phyloP scores from a whole-genome alignment of 2,329 filamentous ascomycete species.

The Cadophora gregata region DNA sequence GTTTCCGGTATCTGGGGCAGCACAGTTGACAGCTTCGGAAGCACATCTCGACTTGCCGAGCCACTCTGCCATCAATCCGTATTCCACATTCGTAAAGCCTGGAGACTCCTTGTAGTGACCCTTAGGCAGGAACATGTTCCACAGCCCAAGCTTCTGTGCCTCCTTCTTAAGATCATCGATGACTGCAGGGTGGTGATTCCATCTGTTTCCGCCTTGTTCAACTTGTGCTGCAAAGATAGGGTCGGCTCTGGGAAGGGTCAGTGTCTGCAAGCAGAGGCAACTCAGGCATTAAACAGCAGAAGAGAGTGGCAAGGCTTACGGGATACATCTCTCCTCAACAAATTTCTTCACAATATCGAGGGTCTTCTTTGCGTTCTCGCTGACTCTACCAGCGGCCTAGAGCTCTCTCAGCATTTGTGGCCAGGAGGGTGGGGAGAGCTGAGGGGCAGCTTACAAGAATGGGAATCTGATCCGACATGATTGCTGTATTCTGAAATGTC shows the following conservation, averaged over 20 bases:
- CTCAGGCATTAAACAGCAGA: background rate
- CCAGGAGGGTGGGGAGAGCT: constrained; percentile 20
- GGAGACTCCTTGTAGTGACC: constrained; percentile 95
- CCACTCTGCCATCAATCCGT: constrained; percentile 96
- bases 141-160: constrained; percentile 82
- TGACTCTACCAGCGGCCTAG: constrained; percentile 61
- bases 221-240: constrained; percentile 80
- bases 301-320: constrained; percentile 55
- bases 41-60: constrained; percentile 85
- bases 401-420: constrained; percentile 27
- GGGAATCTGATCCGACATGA: constrained; percentile 54
- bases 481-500: constrained; percentile 22
- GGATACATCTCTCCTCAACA: constrained; percentile 93
- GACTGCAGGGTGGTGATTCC: constrained; percentile 78
- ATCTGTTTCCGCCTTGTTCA: constrained; percentile 75
- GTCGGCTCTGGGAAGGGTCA: constrained; percentile 65
- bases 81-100: constrained; percentile 94
- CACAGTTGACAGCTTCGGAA: constrained; percentile 87
- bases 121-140: constrained; percentile 98
- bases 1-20: constrained; percentile 91
- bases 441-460: constrained; percentile 49
- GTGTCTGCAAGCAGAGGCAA: constrained; percentile 5
- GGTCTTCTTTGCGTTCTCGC: constrained; percentile 82
- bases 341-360: constrained; percentile 92
- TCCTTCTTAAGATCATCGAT: constrained; percentile 90